Evolutionary conservation across 2,329 filamentous ascomycete genomes (phyloP).

Genomic region (Colletotrichum kahawae): DNA sequence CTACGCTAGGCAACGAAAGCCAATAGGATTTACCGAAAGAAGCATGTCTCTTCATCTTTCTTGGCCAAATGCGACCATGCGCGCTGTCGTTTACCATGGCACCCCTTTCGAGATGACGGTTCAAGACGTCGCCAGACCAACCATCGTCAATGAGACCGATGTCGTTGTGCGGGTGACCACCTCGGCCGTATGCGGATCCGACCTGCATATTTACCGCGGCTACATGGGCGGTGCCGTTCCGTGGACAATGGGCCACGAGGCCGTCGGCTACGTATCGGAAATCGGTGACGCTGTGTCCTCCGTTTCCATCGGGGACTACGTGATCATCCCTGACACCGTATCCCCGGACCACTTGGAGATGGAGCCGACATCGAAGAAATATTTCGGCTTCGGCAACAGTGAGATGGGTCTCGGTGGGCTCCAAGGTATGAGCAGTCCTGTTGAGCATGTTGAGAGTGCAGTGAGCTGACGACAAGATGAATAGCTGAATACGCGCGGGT

Average conservation of each 20-base stretch:
- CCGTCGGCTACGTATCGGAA: conserved; percentile 38
- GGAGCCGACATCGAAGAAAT: not conserved
- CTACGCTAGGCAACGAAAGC: not conserved
- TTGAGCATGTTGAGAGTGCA: not conserved
- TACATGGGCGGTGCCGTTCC: not conserved
- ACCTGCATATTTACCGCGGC: conserved; percentile 37
- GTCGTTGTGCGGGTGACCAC: conserved; percentile 37
- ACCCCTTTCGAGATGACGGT: conserved; percentile 13
- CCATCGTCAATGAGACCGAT: conserved; percentile 27
- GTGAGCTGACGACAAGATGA: not conserved
- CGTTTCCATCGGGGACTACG: conserved; percentile 40
- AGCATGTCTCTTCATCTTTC: not conserved
- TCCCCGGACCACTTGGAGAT: not conserved
- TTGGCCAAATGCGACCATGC: not conserved
- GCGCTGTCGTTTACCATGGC: conserved; percentile 26
- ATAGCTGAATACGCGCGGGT: conserved; percentile 60
- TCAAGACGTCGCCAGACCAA: conserved; percentile 17
- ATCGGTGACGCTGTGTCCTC: conserved; percentile 37
- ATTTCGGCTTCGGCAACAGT: not conserved
- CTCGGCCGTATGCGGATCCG: conserved; percentile 37
- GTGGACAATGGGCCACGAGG: conserved; percentile 41
- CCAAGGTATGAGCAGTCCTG: not conserved
- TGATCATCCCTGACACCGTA: conserved; percentile 35
- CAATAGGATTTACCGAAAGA: not conserved
- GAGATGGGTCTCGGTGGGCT: not conserved